Evolutionary conservation across 768 basidiomycete species (phyloP), one percentile per base, ranked within the genome.

Genomic region (Tricholoma matsutake): DNA sequence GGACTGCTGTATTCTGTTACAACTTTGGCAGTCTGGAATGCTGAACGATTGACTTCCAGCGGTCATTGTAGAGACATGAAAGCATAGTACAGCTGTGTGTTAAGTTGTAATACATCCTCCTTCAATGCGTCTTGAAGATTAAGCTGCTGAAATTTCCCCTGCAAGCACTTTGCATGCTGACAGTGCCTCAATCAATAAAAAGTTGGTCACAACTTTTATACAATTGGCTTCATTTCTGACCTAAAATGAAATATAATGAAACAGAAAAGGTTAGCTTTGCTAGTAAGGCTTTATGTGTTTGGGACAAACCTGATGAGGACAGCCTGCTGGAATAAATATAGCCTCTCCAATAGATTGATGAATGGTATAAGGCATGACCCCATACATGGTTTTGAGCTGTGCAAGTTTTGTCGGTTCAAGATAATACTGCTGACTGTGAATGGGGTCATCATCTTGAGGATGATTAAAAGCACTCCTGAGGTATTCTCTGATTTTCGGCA

Each of bases 121-220:
- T n/a, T n/a, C n/a, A n/a, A n/a, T n/a, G n/a, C n/a, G n/a, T n/a
- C n/a, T n/a, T n/a, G n/a, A n/a, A n/a, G n/a, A n/a, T n/a, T n/a
- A n/a, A n/a, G n/a, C n/a, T n/a, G n/a, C n/a, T n/a, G n/a, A n/a
- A n/a, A n/a, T n/a, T n/a, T n/a, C n/a, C n/a, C n/a, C n/a, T n/a
- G n/a, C n/a, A n/a, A n/a, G n/a, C n/a, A n/a, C n/a, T n/a, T n/a
- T n/a, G n/a, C n/a, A n/a, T n/a, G n/a, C n/a, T n/a, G n/a, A n/a
- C n/a, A n/a, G n/a, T n/a, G n/a, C n/a, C n/a, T n/a, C n/a, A 45
- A 93, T 88, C 79, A 89, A 92, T 64, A 96, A 93, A 72, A 94
- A 96, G 73, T 97, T 94, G 68, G 89, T 82, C 29, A 95, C 94
- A 56, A 96, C 91, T 76, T 97, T 97, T 76, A 97, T 87, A 68